Conservation (phyloP, 139 green algal species). For the Tetraselmis striata region DNA sequence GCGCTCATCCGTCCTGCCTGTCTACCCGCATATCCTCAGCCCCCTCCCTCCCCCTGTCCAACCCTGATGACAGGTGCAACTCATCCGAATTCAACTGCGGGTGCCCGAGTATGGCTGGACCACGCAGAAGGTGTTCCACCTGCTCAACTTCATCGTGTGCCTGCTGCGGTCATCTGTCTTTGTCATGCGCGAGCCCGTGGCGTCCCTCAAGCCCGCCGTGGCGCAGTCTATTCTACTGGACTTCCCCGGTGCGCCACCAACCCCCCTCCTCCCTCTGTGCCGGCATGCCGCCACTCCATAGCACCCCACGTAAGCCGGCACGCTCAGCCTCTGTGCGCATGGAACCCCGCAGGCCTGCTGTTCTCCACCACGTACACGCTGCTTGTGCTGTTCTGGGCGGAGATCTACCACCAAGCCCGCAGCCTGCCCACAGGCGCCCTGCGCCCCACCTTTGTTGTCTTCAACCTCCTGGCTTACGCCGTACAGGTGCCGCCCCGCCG, state of each 20-base stretch:
- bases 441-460: slow-evolving; percentile 72
- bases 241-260: too few relatives aligned
- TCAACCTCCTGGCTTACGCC: slow-evolving; percentile 82
- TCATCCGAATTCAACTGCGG: slow-evolving; percentile 82
- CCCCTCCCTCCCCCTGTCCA: not conserved
- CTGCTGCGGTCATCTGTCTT: slow-evolving; percentile 71
- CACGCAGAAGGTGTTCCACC: slow-evolving; percentile 99
- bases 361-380: slow-evolving; percentile 99
- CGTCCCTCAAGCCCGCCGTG: slow-evolving; percentile 24
- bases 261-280: too few relatives aligned
- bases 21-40: not conserved
- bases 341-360: slow-evolving; percentile 65
- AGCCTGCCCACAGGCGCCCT: slow-evolving; percentile 69
- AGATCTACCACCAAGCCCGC: slow-evolving; percentile 97
- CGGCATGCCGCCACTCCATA: too few relatives aligned
- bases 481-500: slow-evolving; percentile 40
- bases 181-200: slow-evolving; percentile 50
- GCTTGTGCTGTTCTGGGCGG: slow-evolving; percentile 96
- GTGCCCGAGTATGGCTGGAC: slow-evolving; percentile 98
- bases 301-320: too few relatives aligned
- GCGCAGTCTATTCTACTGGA: slow-evolving; percentile 66
- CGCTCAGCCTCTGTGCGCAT: not conserved
- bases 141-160: slow-evolving; percentile 89
- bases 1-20: not conserved
- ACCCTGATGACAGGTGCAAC: slow-evolving; percentile 57